phyloP scores from a whole-genome alignment of 352 stramenopile genomes.

The Thalassiosira oceanica region DNA sequence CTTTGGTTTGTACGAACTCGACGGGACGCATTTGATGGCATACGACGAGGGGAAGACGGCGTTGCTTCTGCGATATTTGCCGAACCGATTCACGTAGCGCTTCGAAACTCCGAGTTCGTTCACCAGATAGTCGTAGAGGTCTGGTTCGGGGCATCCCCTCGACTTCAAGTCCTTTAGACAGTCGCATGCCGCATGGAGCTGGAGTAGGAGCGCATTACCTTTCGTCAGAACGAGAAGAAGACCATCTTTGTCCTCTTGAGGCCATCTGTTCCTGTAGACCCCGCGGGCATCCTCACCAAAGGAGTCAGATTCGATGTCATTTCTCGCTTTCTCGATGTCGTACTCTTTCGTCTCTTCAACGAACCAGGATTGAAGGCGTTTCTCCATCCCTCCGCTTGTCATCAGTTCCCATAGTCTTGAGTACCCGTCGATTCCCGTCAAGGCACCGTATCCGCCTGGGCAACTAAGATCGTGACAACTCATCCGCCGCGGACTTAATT shows the following conservation, averaged over 20 bases:
- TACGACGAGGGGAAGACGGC: background rate
- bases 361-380: background rate
- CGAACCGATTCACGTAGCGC: background rate
- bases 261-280: too few species aligned
- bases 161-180: background rate
- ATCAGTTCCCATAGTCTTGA: too few species aligned
- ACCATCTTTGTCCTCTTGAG: too few species aligned
- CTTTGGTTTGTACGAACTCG: constrained; percentile 3
- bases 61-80: background rate
- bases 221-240: background rate
- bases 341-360: background rate
- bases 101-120: background rate
- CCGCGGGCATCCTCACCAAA: background rate
- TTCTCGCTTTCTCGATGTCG: background rate
- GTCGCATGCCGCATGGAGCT: background rate
- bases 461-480: too few species aligned
- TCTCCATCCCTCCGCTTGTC: background rate
- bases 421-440: background rate
- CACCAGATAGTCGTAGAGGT: constrained; percentile 4
- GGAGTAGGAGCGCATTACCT: background rate
- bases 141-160: background rate
- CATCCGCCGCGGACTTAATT: constrained; percentile 4
- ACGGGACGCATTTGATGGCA: background rate
- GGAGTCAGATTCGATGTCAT: background rate
- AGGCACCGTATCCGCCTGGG: too few species aligned